These are phyloP conservation scores for Vigna hirtella DNA, from an alignment of 306 rosid species.

Conservation along the genomic window DNA sequence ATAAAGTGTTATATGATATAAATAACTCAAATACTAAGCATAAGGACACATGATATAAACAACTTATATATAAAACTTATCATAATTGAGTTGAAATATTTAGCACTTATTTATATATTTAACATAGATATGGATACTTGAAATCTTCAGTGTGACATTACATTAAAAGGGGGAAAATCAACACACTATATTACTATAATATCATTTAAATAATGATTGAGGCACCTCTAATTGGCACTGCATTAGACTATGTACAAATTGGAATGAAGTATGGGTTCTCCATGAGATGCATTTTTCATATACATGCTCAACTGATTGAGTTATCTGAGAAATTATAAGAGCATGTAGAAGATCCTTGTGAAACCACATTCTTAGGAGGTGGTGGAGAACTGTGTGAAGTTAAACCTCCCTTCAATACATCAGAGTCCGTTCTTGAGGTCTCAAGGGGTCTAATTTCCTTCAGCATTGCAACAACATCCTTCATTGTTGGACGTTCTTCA, in stretches of 20 bases:
- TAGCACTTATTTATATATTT: constrained; percentile 22
- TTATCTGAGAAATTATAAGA: constrained; percentile 87
- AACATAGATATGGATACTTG: constrained; percentile 35
- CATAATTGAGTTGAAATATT: too few relatives aligned
- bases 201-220: constrained; percentile 33
- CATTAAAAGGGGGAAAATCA: constrained; percentile 4
- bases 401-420: constrained; percentile 54
- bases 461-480: constrained; percentile 92
- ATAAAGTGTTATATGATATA: too few relatives aligned
- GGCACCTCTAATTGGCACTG: constrained; percentile 37
- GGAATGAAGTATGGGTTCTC: constrained; percentile 33
- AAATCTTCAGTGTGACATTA: constrained; percentile 43
- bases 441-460: constrained; percentile 76
- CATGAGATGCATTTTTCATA: constrained; percentile 22
- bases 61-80: too few relatives aligned
- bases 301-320: constrained; percentile 46
- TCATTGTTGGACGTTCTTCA: constrained; percentile 83
- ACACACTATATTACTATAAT: constrained; percentile 47
- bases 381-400: constrained; percentile 54
- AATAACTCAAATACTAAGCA: too few relatives aligned
- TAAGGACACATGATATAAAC: too few relatives aligned
- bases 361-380: constrained; percentile 57
- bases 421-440: constrained; percentile 51
- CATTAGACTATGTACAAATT: constrained; percentile 53
- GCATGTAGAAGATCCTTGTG: constrained; percentile 71